These are phyloP conservation scores for Clavariopsis aquatica DNA, from an alignment of 495 filamentous ascomycete genomes.

Conservation along the genomic window DNA sequence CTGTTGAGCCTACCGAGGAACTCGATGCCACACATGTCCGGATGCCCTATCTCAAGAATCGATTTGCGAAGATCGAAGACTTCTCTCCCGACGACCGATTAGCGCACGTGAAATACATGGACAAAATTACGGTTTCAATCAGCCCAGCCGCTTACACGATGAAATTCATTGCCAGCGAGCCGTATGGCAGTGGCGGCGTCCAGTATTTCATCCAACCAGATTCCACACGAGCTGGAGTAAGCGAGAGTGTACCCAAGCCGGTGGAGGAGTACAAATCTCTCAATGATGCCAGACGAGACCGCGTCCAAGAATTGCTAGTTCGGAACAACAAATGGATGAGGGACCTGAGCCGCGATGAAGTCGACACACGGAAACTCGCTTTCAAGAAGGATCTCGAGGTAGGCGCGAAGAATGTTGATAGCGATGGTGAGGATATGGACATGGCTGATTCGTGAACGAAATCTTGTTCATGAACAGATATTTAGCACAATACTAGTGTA, in stretches of 20 bases:
- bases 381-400: conserved; percentile 45
- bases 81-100: conserved; percentile 45
- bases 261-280: conserved; percentile 51
- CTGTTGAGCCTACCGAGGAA: conserved; percentile 86
- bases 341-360: conserved; percentile 66
- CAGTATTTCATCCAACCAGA: conserved; percentile 26
- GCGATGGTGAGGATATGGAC: conserved; percentile 29
- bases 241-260: conserved; percentile 38
- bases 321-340: conserved; percentile 78
- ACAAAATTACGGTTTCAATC: conserved; percentile 31
- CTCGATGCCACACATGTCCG: conserved; percentile 63
- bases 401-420: conserved; percentile 5
- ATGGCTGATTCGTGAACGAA: conserved; percentile 11
- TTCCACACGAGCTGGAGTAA: conserved; percentile 7
- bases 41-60: conserved; percentile 72
- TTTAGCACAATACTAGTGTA: not conserved
- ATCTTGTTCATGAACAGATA: not conserved
- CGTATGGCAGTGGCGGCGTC: conserved; percentile 10
- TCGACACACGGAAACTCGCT: conserved; percentile 65
- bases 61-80: conserved; percentile 61
- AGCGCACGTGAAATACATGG: conserved; percentile 25
- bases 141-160: conserved; percentile 20
- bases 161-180: conserved; percentile 25
- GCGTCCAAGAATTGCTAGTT: conserved; percentile 70
- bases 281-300: conserved; percentile 51